A percentile compares a stretch with the other conserved stretches of the same genome.
phyloP scores from a whole-genome alignment of 768 basidiomycete genomes.

The Mycena albidolilacea region DNA sequence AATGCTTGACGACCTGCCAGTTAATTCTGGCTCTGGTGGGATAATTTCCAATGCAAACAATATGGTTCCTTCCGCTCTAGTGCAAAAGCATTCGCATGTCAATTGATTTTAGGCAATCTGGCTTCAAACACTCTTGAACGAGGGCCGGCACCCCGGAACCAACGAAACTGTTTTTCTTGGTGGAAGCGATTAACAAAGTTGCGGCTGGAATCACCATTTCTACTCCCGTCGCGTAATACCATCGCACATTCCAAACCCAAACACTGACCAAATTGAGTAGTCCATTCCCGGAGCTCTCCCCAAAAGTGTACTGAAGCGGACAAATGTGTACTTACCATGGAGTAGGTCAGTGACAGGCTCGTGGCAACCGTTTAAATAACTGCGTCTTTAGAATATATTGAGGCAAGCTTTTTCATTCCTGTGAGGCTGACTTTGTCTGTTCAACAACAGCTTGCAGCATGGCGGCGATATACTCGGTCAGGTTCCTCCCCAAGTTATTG shows the following conservation, averaged over 20 bases:
- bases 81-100: not conserved
- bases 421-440: not conserved
- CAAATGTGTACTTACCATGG: constrained; percentile 41
- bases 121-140: constrained; percentile 38
- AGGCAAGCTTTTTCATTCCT: constrained; percentile 11
- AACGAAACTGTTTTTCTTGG: constrained; percentile 37
- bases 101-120: constrained; percentile 26
- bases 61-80: constrained; percentile 31
- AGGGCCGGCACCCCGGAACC: constrained; percentile 35
- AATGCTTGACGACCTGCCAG: not conserved
- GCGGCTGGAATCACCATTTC: constrained; percentile 38
- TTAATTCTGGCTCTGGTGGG: constrained; percentile 36
- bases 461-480: not conserved
- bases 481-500: not conserved
- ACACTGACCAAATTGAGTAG: constrained; percentile 1
- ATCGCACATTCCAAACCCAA: not conserved
- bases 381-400: constrained; percentile 17
- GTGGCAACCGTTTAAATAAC: not conserved
- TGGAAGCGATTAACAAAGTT: constrained; percentile 34
- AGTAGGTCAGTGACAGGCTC: constrained; percentile 25
- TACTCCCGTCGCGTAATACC: constrained; percentile 31
- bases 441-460: constrained; percentile 6
- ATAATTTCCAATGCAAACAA: constrained; percentile 43
- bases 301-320: constrained; percentile 44
- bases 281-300: constrained; percentile 41